Conservation (phyloP, 2,329 filamentous ascomycete species). For the Neofusicoccum kwambonambiense region DNA sequence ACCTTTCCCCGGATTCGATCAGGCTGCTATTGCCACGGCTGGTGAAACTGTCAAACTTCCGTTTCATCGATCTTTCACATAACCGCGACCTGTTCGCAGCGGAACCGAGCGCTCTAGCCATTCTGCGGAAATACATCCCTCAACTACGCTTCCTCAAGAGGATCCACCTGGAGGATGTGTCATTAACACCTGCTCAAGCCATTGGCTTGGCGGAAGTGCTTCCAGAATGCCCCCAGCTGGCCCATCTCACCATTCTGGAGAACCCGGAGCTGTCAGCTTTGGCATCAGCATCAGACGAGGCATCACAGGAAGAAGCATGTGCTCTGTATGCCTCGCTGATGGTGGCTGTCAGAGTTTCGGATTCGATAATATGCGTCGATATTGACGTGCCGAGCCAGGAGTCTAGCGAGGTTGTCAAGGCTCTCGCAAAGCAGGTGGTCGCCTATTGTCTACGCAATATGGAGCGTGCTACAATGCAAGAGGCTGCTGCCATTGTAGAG, state of each 20-base stretch:
- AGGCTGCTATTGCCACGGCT: conserved; percentile 74
- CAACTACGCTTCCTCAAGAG: conserved; percentile 75
- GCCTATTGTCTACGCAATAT: conserved; percentile 92
- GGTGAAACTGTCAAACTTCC: conserved; percentile 67
- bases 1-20: conserved; percentile 70
- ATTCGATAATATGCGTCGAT: conserved; percentile 82
- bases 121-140: conserved; percentile 81
- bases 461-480: conserved; percentile 70
- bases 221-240: conserved; percentile 76
- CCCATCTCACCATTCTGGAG: conserved; percentile 82
- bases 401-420: conserved; percentile 87
- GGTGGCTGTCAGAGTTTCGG: conserved; percentile 80
- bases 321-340: conserved; percentile 90
- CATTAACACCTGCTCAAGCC: conserved; percentile 79
- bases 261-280: conserved; percentile 72
- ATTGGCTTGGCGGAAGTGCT: conserved; percentile 89
- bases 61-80: conserved; percentile 89
- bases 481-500: conserved; percentile 44
- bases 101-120: conserved; percentile 69
- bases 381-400: conserved; percentile 81
- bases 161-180: conserved; percentile 81
- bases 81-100: conserved; percentile 77
- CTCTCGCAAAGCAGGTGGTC: conserved; percentile 89
- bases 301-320: conserved; percentile 85
- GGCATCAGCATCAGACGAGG: conserved; percentile 73